Evolutionary conservation across 169 alveolate species (phyloP).

Genomic region (Neospora caninum): DNA sequence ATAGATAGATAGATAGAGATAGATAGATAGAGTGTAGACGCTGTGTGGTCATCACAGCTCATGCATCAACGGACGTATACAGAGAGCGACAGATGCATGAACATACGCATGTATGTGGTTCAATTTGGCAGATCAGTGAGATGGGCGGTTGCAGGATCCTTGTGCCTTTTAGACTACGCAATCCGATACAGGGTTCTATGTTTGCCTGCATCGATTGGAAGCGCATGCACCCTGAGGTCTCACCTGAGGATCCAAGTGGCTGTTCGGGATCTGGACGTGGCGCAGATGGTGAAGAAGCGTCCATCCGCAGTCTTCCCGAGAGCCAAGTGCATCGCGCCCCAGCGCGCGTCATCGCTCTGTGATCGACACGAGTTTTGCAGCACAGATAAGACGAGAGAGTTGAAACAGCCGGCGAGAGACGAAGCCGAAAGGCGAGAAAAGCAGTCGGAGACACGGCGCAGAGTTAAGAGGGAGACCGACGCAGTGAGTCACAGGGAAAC

Average conservation of each 20-base stretch:
- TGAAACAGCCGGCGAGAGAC: not conserved
- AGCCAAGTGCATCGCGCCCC: not conserved
- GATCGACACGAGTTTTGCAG: not conserved
- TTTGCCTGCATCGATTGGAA: not conserved
- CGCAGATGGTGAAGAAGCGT: conserved; percentile 3
- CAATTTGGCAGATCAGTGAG: no score
- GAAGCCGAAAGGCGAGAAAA: not conserved
- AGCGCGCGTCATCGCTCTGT: not conserved
- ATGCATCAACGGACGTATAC: no score
- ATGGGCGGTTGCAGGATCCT: no score
- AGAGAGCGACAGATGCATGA: not conserved
- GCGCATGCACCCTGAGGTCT: not conserved
- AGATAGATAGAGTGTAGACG: not conserved
- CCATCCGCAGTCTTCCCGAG: not conserved
- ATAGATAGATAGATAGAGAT: not conserved
- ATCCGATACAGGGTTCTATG: not conserved
- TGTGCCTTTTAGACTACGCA: no score
- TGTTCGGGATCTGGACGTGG: not conserved
- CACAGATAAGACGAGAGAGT: not conserved
- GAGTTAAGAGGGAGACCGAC: no score
- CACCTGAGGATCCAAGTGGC: conserved; percentile 1
- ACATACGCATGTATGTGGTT: not conserved
- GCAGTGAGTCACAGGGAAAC: no score
- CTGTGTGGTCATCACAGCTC: no score
- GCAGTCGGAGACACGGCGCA: not conserved